Evolutionary conservation across 2,329 filamentous ascomycete genomes (phyloP).

Genomic region (Talaromyces sp.): DNA sequence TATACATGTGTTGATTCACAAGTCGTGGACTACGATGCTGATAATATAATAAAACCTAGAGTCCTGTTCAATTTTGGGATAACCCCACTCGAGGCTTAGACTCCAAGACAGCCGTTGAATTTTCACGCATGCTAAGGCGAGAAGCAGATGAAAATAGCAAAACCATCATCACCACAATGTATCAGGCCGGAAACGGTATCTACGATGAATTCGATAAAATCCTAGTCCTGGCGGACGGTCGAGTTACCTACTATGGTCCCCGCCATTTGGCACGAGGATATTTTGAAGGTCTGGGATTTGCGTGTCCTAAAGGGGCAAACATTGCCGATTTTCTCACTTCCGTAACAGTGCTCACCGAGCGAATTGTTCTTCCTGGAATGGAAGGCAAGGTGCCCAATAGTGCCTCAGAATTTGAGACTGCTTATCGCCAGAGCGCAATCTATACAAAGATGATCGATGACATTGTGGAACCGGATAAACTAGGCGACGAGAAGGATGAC

Average conservation of each 20-base stretch:
- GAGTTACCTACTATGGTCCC: conserved; percentile 61
- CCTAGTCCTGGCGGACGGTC: conserved; percentile 60
- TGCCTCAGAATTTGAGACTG: conserved; percentile 41
- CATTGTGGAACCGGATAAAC: conserved; percentile 26
- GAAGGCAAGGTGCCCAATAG: conserved; percentile 28
- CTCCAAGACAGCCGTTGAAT: conserved; percentile 59
- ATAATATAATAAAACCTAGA: conserved; percentile 14
- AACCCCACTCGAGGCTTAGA: conserved; percentile 63
- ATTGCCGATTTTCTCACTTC: conserved; percentile 63
- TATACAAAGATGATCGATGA: conserved; percentile 50
- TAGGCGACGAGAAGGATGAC: conserved; percentile 26
- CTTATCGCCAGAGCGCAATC: conserved; percentile 50
- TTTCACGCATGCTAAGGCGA: conserved; percentile 53
- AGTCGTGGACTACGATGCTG: conserved; percentile 14
- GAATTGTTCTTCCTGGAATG: conserved; percentile 32
- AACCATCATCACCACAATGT: conserved; percentile 59
- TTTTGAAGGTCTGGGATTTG: conserved; percentile 61
- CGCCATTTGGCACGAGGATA: conserved; percentile 54
- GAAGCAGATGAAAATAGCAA: conserved; percentile 58
- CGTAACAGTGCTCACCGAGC: conserved; percentile 53
- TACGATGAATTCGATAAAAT: conserved; percentile 67
- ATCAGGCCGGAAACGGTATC: conserved; percentile 66
- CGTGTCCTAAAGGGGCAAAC: conserved; percentile 58
- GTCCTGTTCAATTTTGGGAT: conserved; percentile 60
- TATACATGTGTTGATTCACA: not conserved